Evolutionary conservation across 139 green algal genomes (phyloP), one percentile per base, ranked within the genome.

Genomic region (Chloropicon primus): DNA sequence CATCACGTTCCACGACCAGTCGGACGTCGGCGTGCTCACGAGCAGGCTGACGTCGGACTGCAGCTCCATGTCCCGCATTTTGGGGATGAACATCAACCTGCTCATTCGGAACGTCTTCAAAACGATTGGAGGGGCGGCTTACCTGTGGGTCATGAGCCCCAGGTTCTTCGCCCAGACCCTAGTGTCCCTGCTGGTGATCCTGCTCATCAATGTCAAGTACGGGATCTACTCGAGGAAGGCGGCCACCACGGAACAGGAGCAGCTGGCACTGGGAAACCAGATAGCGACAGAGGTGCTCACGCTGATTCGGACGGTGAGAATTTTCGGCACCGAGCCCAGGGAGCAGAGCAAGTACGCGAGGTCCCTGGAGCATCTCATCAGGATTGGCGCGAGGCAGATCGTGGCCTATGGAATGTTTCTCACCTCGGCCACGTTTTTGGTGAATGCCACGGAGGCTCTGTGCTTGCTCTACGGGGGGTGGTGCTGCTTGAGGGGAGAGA

Each of bases 11-110:
- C 82, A 85, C 74, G 76, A 84, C 71, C 17, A 54, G 10, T 27
- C 79, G 24, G 62, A 82, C 25, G 77, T 83, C 1, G 88, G 88
- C 21, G 82, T 79, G 73, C 84, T 93, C 5, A 93, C 88, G 24
- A 88, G 77, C 25, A 80, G 91, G 0, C 82, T 95, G 72, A 79
- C 77, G 2, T 76, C 83, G 2, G 87, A 92, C 88, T 93, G 87
- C 80, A 87, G 91, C 54, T 82, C 87, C 24, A 89, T 96, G 62
- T 87, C 84, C 21, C 86, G 88, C 10, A 86, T 86, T 28, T 83
- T 96, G 22, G 79, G 85, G 53, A 92, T 87, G 73, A 93, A 93
- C 79, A 79, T 96, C 79, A 96, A 97, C 78, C 88, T 96, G 22
- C 87, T 90, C 0, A 76, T 92, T 1, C 79, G 92, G 22, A 97